A percentile compares a stretch with the other conserved stretches of the same genome.
These are phyloP conservation scores for Jimgerdemannia lactiflua DNA, from an alignment of 192 early-diverging fungal genomes.

Conservation along the genomic window DNA sequence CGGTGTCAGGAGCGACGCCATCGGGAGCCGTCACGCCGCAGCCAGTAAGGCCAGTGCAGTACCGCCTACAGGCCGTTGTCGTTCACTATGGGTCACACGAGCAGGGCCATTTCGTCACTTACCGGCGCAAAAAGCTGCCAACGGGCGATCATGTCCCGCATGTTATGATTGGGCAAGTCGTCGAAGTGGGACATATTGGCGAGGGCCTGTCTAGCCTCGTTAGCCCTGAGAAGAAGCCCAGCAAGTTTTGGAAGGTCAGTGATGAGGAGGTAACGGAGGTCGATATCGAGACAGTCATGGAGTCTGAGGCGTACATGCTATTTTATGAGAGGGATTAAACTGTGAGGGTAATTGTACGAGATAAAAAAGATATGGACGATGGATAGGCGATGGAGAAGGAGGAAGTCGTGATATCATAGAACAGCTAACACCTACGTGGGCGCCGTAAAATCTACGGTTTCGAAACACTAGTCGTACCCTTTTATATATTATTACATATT, in stretches of 20 bases:
- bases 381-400: no score
- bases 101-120: constrained; percentile 89
- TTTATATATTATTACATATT: no score
- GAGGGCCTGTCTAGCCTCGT: background rate
- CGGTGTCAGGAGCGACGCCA: constrained; percentile 8
- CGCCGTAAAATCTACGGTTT: no score
- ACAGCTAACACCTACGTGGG: no score
- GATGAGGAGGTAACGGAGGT: constrained; percentile 73
- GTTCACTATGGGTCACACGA: constrained; percentile 86
- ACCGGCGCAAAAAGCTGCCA: constrained; percentile 60
- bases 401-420: no score
- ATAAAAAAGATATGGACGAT: no score
- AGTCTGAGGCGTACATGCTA: constrained; percentile 71
- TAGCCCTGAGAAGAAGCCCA: constrained; percentile 4
- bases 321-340: constrained; percentile 61
- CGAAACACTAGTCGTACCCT: no score
- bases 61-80: constrained; percentile 76
- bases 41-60: constrained; percentile 37
- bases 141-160: constrained; percentile 26
- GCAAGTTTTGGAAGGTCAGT: constrained; percentile 68
- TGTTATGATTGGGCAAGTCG: background rate
- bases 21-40: constrained; percentile 26
- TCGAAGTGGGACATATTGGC: background rate
- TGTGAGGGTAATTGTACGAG: background rate
- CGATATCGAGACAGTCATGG: constrained; percentile 56